Evolutionary conservation across 2,329 filamentous ascomycete genomes (phyloP).

Genomic region (Colletotrichum neosansevieriae): DNA sequence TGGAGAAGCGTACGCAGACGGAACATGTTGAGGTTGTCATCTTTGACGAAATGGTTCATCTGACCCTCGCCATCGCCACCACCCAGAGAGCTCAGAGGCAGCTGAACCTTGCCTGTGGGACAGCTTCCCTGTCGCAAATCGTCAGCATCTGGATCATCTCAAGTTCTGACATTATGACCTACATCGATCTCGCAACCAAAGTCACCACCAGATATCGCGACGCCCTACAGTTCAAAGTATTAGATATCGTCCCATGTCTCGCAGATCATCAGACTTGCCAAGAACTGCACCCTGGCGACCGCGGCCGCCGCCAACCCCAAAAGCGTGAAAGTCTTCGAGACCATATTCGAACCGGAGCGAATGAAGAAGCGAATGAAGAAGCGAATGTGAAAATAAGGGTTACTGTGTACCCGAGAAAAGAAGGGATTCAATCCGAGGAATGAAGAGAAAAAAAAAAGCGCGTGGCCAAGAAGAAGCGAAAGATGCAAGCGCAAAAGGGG

Average conservation of each 20-base stretch:
- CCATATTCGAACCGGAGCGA: constrained; percentile 36
- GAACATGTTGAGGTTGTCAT: constrained; percentile 67
- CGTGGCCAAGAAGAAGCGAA: constrained; percentile 15
- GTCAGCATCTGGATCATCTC: background rate
- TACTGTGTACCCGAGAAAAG: background rate
- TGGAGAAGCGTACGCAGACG: constrained; percentile 48
- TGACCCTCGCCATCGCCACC: constrained; percentile 59
- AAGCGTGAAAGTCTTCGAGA: constrained; percentile 29
- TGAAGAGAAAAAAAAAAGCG: background rate
- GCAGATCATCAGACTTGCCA: constrained; percentile 32
- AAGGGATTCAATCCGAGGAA: constrained; percentile 36
- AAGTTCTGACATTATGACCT: constrained; percentile 2
- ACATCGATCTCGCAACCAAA: constrained; percentile 62
- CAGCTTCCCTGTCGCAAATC: constrained; percentile 51
- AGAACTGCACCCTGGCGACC: constrained; percentile 38
- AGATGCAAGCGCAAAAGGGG: constrained; percentile 21
- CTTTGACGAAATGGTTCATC: constrained; percentile 68
- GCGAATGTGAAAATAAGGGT: constrained; percentile 12
- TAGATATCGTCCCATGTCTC: constrained; percentile 27
- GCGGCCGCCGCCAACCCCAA: constrained; percentile 34
- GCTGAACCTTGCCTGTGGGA: constrained; percentile 49
- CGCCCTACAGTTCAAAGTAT: constrained; percentile 44
- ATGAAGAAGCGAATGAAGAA: constrained; percentile 34
- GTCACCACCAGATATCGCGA: constrained; percentile 61
- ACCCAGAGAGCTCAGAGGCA: constrained; percentile 49